These are phyloP conservation scores for Afroboletus lepidellus DNA, from an alignment of 1,284 basidiomycete species.

Conservation along the genomic window DNA sequence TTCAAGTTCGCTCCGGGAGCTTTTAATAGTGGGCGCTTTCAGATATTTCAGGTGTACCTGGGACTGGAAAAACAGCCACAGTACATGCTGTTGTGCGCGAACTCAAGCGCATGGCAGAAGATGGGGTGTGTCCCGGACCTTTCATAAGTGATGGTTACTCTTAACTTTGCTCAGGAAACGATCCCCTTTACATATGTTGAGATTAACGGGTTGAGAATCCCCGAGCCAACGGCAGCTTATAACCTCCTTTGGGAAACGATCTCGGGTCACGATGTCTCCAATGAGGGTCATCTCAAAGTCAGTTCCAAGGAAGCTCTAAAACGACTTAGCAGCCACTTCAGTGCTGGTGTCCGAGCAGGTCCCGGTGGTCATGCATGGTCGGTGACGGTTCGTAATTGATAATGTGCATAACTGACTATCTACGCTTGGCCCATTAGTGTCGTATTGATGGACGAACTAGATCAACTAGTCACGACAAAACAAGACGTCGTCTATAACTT, in stretches of 20 bases:
- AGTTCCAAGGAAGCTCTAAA: constrained; percentile 73
- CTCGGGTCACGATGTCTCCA: constrained; percentile 65
- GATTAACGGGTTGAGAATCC: constrained; percentile 94
- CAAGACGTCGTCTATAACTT: constrained; percentile 99
- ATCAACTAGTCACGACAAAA: constrained; percentile 93
- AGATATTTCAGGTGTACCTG: constrained; percentile 98
- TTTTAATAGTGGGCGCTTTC: constrained; percentile 1
- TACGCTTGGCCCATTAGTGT: constrained; percentile 53
- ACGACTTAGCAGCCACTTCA: constrained; percentile 62
- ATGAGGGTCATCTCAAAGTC: constrained; percentile 61
- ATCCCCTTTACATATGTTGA: constrained; percentile 96
- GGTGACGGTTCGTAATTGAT: constrained; percentile 15
- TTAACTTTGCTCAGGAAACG: constrained; percentile 60
- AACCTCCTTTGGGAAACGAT: constrained; percentile 87
- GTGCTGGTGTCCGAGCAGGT: constrained; percentile 51
- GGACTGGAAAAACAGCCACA: constrained; percentile 98
- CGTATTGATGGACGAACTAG: constrained; percentile 97
- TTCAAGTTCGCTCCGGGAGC: background rate
- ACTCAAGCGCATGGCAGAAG: constrained; percentile 82
- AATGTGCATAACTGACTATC: background rate
- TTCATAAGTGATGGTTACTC: background rate
- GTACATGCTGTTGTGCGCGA: constrained; percentile 91
- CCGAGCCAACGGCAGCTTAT: constrained; percentile 87
- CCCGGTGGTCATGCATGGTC: constrained; percentile 74
- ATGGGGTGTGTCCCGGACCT: constrained; percentile 51